Evolutionary conservation across 2,329 filamentous ascomycete genomes (phyloP), one percentile per base, ranked within the genome.

Genomic region (Ophiostoma sp.): DNA sequence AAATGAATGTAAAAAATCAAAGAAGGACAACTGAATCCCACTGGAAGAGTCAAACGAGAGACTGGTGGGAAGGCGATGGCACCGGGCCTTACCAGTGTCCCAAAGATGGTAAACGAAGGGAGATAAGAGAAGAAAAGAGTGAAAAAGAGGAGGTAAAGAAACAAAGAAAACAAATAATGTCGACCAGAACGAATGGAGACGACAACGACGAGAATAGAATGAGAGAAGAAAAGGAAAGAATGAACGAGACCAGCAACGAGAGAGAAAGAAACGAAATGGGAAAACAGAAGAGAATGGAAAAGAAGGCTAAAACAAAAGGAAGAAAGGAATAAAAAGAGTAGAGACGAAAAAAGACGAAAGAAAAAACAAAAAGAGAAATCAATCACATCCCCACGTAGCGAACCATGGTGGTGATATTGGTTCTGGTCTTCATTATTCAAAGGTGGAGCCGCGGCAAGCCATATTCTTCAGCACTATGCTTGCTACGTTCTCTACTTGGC

Each of bases 21-120:
- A 50, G 33, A 59, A 33, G 15, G 17, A 50, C n/a, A 28, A 52
- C 17, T 5, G 52, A 19, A 74, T 36, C 8, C 33, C 33, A 36
- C 33, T 36, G 17, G 19, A 22, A 45, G 3, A 55, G 22, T 42
- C 28, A 36, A 61, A 69, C 36, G 64, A 73, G 17, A 73, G 71
- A 69, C 71, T 39, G 50, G 28, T 28, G 36, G 57, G 66, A 31
- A 69, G 45, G 55, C 31, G 55, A 39, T 19, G 69, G 72, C 72
- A 57, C 72, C 68, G 48, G 72, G 66, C 42, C 55, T 66, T 31
- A 45, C 63, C 45, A 64, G 55, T 64, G 15, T 57, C 39, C 33
- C 48, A 48, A 61, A 12, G 69, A 48, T 22, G 28, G 12, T 50
- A 52, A 57, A 64, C 33, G 48, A 50, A 25, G 1, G 48, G 55